Conservation (phyloP, 306 rosid species). For the Sechiopsis laciniata region DNA sequence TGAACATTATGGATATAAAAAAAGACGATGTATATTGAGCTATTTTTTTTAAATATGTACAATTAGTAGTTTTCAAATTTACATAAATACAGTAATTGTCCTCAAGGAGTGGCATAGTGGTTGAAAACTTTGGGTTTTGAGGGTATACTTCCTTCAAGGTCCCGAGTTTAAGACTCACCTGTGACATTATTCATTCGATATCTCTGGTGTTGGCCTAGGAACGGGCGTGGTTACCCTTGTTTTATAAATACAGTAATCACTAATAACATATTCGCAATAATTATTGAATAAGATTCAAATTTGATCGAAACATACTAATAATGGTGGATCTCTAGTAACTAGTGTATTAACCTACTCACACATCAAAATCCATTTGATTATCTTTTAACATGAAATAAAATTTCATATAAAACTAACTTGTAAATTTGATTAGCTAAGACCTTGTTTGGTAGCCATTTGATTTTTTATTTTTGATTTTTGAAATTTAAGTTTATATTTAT, state of each 20-base stretch:
- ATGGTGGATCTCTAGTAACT: not conserved
- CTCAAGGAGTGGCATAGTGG: too few species aligned
- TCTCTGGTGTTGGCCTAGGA: too few species aligned
- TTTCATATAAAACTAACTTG: not conserved
- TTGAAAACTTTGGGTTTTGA: too few species aligned
- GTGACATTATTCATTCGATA: too few species aligned
- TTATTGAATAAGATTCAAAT: not conserved
- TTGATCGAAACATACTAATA: not conserved
- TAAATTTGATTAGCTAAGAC: not conserved
- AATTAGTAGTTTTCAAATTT: not conserved
- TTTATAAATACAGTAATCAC: not conserved
- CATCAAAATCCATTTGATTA: not conserved
- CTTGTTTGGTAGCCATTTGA: too few species aligned
- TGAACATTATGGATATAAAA: not conserved
- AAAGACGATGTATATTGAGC: not conserved
- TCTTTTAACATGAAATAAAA: not conserved
- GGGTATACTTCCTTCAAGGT: too few species aligned
- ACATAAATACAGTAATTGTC: not conserved
- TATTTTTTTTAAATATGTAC: not conserved
- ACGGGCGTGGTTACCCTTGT: too few species aligned
- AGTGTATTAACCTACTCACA: not conserved
- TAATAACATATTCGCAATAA: not conserved
- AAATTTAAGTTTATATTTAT: too few species aligned
- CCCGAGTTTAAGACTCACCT: too few species aligned
- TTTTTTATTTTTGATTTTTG: too few species aligned